A percentile compares a stretch with the other conserved stretches of the same genome.
phyloP scores from a whole-genome alignment of 805 yeast genomes.

The Candida khao-thaluensis region DNA sequence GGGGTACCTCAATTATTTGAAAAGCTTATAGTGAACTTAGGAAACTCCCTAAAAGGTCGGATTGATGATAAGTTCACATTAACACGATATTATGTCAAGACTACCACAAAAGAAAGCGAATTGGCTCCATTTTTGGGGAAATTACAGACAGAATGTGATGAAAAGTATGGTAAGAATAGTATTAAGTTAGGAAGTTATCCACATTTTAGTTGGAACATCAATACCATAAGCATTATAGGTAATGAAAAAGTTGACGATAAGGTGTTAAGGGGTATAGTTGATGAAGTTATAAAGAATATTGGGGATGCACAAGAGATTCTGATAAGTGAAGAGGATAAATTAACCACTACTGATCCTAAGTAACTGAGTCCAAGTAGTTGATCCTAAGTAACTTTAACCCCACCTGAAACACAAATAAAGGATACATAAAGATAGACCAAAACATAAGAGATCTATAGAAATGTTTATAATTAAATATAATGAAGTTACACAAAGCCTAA shows the following conservation, averaged over 20 bases:
- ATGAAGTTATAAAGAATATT: conserved; percentile 44
- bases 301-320: conserved; percentile 56
- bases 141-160: conserved; percentile 45
- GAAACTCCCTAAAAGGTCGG: conserved; percentile 31
- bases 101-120: conserved; percentile 58
- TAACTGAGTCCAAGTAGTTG: too few relatives aligned
- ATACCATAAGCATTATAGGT: conserved; percentile 76
- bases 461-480: too few relatives aligned
- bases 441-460: too few relatives aligned
- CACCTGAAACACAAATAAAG: neutral
- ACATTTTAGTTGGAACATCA: conserved; percentile 60
- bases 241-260: conserved; percentile 31
- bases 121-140: conserved; percentile 63
- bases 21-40: conserved; percentile 47
- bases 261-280: conserved; percentile 45
- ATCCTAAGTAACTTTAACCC: too few relatives aligned
- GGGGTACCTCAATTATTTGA: conserved; percentile 80
- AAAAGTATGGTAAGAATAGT: conserved; percentile 24
- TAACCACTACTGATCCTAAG: conserved; percentile 31
- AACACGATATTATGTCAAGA: conserved; percentile 58
- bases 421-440: neutral
- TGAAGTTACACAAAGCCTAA: too few relatives aligned
- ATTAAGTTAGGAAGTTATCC: conserved; percentile 86
- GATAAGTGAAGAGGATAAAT: conserved; percentile 54
- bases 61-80: conserved; percentile 17